Conservation (phyloP, 108 stramenopile species). For the Skeletonema grethae region DNA sequence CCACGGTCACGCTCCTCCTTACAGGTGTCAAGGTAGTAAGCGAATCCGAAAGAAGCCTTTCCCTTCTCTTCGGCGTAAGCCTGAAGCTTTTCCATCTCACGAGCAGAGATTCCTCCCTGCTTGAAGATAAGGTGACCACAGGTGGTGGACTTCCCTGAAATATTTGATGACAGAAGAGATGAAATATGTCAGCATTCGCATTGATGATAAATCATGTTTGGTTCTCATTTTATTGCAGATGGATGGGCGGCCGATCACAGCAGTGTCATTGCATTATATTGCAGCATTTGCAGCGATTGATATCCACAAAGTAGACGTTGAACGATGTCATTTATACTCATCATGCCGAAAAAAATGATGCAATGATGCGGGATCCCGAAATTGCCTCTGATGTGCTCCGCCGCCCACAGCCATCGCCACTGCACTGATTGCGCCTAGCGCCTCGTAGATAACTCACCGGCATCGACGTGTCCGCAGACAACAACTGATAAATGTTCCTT, state of each 20-base stretch:
- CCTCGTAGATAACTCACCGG: conserved; percentile 53
- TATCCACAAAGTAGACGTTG: background rate
- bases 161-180: background rate
- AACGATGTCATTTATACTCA: background rate
- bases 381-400: no score
- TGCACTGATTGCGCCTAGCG: background rate
- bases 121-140: conserved; percentile 85
- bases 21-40: conserved; percentile 82
- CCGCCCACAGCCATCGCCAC: background rate
- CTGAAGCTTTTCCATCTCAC: conserved; percentile 81
- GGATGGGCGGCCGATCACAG: background rate
- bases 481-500: conserved; percentile 73
- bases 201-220: background rate
- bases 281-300: background rate
- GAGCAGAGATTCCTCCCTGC: conserved; percentile 73
- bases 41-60: conserved; percentile 81
- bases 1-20: conserved; percentile 85
- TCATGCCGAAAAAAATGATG: background rate
- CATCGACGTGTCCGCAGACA: conserved; percentile 90
- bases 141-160: conserved; percentile 61
- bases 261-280: background rate
- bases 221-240: background rate
- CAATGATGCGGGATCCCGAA: background rate
- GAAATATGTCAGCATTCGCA: background rate
- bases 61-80: conserved; percentile 75